These are phyloP conservation scores for Trametes cinnabarina DNA, from an alignment of 768 basidiomycete genomes.

Conservation along the genomic window DNA sequence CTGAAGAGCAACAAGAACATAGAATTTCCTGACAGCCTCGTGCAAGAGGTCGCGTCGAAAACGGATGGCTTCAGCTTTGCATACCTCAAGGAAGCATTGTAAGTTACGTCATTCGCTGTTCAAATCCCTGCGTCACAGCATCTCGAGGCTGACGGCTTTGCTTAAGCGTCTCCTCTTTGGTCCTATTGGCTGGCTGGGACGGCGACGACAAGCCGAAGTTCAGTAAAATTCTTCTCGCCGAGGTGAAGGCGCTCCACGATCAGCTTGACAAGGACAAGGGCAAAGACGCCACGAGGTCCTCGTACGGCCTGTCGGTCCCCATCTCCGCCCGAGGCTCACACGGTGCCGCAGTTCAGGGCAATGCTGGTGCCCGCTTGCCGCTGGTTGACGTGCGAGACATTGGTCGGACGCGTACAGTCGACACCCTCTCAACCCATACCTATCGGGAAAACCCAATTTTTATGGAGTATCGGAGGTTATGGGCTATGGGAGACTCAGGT, in stretches of 20 bases:
- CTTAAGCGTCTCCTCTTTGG: slow-evolving; percentile 68
- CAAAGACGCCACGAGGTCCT: not conserved
- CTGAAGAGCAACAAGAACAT: slow-evolving; percentile 60
- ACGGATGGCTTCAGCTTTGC: slow-evolving; percentile 81
- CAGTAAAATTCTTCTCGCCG: slow-evolving; percentile 45
- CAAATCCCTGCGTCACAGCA: not conserved
- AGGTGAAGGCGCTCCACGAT: slow-evolving; percentile 62
- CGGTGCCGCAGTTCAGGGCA: not conserved
- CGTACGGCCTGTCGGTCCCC: not conserved
- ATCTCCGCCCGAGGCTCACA: not conserved
- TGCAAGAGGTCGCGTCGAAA: slow-evolving; percentile 53
- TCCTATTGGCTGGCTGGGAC: slow-evolving; percentile 55
- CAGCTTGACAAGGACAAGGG: slow-evolving; percentile 55
- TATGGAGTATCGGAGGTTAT: too few species aligned
- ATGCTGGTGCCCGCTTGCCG: not conserved
- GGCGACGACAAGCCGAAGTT: slow-evolving; percentile 50
- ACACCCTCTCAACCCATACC: too few species aligned
- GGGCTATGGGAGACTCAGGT: too few species aligned
- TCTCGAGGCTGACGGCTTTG: not conserved
- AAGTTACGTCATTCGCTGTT: slow-evolving; percentile 29
- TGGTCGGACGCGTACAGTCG: slow-evolving; percentile 18
- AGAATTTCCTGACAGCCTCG: slow-evolving; percentile 64
- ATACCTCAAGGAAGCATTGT: slow-evolving; percentile 90
- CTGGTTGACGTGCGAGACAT: slow-evolving; percentile 14
- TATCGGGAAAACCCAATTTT: too few species aligned